Evolutionary conservation across 768 basidiomycete species (phyloP).

Genomic region (Tephrocybe rancida): DNA sequence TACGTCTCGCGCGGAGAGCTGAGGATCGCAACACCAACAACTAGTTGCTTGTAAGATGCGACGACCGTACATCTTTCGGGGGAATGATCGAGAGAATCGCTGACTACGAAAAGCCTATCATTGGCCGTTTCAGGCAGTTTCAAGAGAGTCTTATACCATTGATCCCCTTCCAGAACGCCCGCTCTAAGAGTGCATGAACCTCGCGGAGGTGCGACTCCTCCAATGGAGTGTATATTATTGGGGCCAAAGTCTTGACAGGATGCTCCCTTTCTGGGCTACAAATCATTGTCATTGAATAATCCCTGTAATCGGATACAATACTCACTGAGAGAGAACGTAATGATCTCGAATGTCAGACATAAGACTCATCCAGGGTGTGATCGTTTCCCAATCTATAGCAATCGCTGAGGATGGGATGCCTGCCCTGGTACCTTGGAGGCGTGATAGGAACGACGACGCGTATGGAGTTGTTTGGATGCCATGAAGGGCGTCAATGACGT

Average conservation of each 20-base stretch:
- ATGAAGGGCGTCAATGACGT: conserved; percentile 53
- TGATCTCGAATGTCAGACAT: conserved; percentile 76
- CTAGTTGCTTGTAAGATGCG: conserved; percentile 68
- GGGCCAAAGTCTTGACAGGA: conserved; percentile 41
- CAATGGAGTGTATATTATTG: conserved; percentile 67
- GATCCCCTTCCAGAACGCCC: conserved; percentile 79
- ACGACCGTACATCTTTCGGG: conserved; percentile 80
- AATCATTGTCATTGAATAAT: conserved; percentile 8
- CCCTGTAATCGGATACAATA: conserved; percentile 6
- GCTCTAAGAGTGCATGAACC: conserved; percentile 68
- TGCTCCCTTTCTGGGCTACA: conserved; percentile 58
- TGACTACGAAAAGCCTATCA: conserved; percentile 43
- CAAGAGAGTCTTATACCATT: conserved; percentile 49
- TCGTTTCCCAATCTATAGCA: conserved; percentile 72
- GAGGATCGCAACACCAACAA: conserved; percentile 74
- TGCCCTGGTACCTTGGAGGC: conserved; percentile 50
- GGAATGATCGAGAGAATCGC: conserved; percentile 65
- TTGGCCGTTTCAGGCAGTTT: neutral
- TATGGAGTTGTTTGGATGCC: conserved; percentile 65
- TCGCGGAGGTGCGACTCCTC: conserved; percentile 62
- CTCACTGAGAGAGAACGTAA: conserved; percentile 62
- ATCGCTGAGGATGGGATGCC: conserved; percentile 40
- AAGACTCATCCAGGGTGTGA: conserved; percentile 72
- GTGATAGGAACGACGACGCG: conserved; percentile 65
- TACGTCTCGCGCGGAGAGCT: conserved; percentile 83